Evolutionary conservation across 345 rosid genomes (phyloP).

Genomic region (Sonneratia caseolaris): DNA sequence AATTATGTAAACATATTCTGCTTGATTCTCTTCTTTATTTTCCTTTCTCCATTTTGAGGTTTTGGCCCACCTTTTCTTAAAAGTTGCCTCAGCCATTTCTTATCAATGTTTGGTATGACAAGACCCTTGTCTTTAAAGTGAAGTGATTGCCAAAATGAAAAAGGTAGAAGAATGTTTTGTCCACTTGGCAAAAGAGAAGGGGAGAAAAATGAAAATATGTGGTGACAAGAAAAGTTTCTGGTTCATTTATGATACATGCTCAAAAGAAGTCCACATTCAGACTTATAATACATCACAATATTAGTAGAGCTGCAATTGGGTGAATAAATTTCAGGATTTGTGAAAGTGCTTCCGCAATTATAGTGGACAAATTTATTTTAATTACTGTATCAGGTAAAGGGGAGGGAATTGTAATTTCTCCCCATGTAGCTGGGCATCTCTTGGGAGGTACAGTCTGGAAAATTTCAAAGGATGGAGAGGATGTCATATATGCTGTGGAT

Average conservation of each 20-base stretch:
- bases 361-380: background rate
- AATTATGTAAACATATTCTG: background rate
- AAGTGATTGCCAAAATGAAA: background rate
- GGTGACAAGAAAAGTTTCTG: background rate
- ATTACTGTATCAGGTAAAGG: conserved; percentile 58
- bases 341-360: background rate
- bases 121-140: background rate
- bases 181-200: background rate
- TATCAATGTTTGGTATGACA: background rate
- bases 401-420: conserved; percentile 92
- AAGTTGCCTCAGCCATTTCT: background rate
- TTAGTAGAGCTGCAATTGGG: background rate
- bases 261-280: background rate
- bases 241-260: background rate
- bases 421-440: conserved; percentile 94
- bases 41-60: background rate
- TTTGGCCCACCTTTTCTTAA: background rate
- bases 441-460: conserved; percentile 95
- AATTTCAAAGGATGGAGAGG: conserved; percentile 97
- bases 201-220: background rate
- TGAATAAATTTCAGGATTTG: background rate
- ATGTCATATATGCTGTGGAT: conserved; percentile 94
- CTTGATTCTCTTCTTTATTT: background rate
- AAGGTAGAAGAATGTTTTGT: background rate
- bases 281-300: background rate